Evolutionary conservation across 306 rosid genomes (phyloP), one percentile per base, ranked within the genome.

Genomic region (Vigna trinervia): DNA sequence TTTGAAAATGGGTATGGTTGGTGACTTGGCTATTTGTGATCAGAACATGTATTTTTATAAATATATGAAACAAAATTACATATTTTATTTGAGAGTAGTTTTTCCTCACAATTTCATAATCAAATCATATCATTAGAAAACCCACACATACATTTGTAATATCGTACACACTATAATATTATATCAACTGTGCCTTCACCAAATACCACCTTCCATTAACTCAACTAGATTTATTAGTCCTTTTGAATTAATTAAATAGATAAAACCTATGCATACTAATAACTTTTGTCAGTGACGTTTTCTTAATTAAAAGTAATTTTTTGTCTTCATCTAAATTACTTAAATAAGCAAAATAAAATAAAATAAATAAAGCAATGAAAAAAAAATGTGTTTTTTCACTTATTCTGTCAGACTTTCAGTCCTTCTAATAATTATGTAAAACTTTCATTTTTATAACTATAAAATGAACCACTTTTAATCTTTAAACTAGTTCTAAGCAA

Each of bases 101-200:
- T 43, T 28, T 32, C 68, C 20, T 45, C 64, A 45, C 64, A 47
- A 9, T 9, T 32, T 43, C 59, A 54, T 77, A 76, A 63, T 20
- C 14, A 62, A 50, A 38, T 64, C 48, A 38, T 10, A 64, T 66
- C 47, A 66, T 56, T 76, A 6, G 4, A 41, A 68, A 78, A 68
- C 19, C 50, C 17, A 26, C 5, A 50, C 53, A 77, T 77, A 57
- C 68, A 12, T 67, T 17, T 7, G 2, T 23, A 39, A 1, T 5
- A 28, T 60, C 67, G 7, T 60, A 60, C 43, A 5, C 22, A 12
- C 5, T 12, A 12, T 59, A 13, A 14, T 28, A 54, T 45, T 7
- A 6, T 57, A 57, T 57, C 12, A 28, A 28, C 36, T 32, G 12
- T 28, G 50, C 59, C 75, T 28, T 34, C 82, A 71, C 65, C 73